phyloP scores from a whole-genome alignment of 352 stramenopile species.

The Phytophthora palmivora region DNA sequence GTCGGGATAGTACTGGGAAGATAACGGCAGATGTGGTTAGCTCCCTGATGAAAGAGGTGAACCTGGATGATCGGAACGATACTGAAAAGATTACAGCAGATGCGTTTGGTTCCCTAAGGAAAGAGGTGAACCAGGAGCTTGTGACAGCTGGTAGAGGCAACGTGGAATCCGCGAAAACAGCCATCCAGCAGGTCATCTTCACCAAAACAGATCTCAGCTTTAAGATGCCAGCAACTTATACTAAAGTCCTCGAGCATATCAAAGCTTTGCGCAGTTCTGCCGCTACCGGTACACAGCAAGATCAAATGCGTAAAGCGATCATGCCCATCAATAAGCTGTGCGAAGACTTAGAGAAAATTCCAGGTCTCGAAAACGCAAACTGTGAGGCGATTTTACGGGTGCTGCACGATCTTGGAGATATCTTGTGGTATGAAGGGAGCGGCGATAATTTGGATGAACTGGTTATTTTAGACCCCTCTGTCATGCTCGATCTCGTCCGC shows the following conservation, averaged over 20 bases:
- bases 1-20: background rate
- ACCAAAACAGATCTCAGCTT: constrained; percentile 5
- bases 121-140: too few relatives aligned
- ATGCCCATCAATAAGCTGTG: background rate
- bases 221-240: constrained; percentile 2
- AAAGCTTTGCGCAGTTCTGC: background rate
- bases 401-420: constrained; percentile 23
- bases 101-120: too few relatives aligned
- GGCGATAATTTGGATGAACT: background rate
- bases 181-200: background rate
- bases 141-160: too few relatives aligned
- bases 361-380: background rate
- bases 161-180: background rate
- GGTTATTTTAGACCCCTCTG: constrained; percentile 13
- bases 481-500: constrained; percentile 29
- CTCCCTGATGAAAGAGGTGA: background rate
- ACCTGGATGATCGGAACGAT: background rate
- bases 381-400: constrained; percentile 14
- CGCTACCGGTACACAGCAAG: background rate
- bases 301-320: constrained; percentile 11
- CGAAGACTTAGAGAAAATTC: background rate
- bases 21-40: background rate
- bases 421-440: constrained; percentile 29
- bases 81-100: too few relatives aligned
- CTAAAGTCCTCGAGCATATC: constrained; percentile 10